These are phyloP conservation scores for Naganishia liquefaciens DNA, from an alignment of 1,284 basidiomycete species.

Conservation along the genomic window DNA sequence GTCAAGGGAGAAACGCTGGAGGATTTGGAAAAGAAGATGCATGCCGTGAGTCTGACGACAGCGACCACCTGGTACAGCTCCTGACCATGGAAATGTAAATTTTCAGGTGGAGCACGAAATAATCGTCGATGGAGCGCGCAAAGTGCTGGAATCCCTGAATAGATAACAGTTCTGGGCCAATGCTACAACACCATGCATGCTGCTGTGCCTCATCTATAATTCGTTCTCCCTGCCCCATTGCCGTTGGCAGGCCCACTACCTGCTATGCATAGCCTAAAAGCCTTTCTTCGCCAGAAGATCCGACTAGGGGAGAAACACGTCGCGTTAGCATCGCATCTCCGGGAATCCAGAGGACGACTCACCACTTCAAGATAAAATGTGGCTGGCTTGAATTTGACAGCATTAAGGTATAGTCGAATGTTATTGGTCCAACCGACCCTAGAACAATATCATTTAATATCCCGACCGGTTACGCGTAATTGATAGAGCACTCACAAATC, in stretches of 20 bases:
- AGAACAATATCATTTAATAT: not conserved
- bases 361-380: slow-evolving; percentile 82
- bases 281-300: slow-evolving; percentile 52
- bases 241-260: not conserved
- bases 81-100: not conserved
- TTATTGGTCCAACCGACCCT: slow-evolving; percentile 57
- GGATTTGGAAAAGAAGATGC: slow-evolving; percentile 75
- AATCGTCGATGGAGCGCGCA: slow-evolving; percentile 79
- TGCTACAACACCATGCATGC: not conserved
- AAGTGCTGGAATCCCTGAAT: slow-evolving; percentile 61
- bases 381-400: slow-evolving; percentile 82
- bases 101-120: slow-evolving; percentile 76
- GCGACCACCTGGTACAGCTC: no score
- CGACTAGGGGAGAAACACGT: slow-evolving; percentile 36
- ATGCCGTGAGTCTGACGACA: slow-evolving; percentile 54
- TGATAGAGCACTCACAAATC: slow-evolving; percentile 62
- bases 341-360: slow-evolving; percentile 31
- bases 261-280: slow-evolving; percentile 38
- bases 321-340: not conserved
- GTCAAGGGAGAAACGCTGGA: slow-evolving; percentile 71
- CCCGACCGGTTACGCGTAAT: not conserved
- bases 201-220: slow-evolving; percentile 9
- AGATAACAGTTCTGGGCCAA: slow-evolving; percentile 22
- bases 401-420: slow-evolving; percentile 64
- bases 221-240: not conserved